These are phyloP conservation scores for Suhomyces kilbournensis DNA, from an alignment of 805 yeast species.

Conservation along the genomic window DNA sequence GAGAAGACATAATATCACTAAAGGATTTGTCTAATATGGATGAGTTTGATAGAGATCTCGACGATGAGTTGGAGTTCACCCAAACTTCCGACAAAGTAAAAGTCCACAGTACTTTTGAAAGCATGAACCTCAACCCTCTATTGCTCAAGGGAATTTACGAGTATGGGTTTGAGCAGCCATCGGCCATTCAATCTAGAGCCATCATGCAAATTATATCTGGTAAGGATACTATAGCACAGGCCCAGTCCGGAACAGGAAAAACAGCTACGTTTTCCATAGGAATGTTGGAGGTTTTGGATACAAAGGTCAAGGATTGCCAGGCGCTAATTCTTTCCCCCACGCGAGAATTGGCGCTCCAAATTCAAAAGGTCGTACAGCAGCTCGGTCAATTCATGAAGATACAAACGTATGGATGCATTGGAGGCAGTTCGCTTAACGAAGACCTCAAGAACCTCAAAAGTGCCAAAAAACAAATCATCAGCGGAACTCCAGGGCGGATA, in stretches of 20 bases:
- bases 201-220: slow-evolving; percentile 76
- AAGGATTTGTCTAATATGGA: slow-evolving; percentile 13
- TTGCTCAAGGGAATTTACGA: slow-evolving; percentile 58
- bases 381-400: slow-evolving; percentile 89
- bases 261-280: slow-evolving; percentile 85
- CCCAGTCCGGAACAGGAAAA: slow-evolving; percentile 88
- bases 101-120: slow-evolving; percentile 46
- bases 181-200: slow-evolving; percentile 81
- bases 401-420: slow-evolving; percentile 93
- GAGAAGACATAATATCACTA: background rate
- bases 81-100: slow-evolving; percentile 47
- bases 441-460: slow-evolving; percentile 76
- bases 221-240: slow-evolving; percentile 73
- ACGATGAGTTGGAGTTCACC: slow-evolving; percentile 58
- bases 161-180: slow-evolving; percentile 79
- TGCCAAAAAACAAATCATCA: slow-evolving; percentile 87
- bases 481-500: slow-evolving; percentile 99
- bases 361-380: slow-evolving; percentile 87
- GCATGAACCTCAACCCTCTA: slow-evolving; percentile 40
- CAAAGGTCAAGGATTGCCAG: slow-evolving; percentile 71
- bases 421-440: slow-evolving; percentile 89
- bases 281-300: slow-evolving; percentile 72
- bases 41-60: slow-evolving; percentile 62
- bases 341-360: slow-evolving; percentile 95
- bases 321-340: slow-evolving; percentile 96